Evolutionary conservation across 2,329 filamentous ascomycete genomes (phyloP), one percentile per base, ranked within the genome.

Genomic region (Xylaria sp.): DNA sequence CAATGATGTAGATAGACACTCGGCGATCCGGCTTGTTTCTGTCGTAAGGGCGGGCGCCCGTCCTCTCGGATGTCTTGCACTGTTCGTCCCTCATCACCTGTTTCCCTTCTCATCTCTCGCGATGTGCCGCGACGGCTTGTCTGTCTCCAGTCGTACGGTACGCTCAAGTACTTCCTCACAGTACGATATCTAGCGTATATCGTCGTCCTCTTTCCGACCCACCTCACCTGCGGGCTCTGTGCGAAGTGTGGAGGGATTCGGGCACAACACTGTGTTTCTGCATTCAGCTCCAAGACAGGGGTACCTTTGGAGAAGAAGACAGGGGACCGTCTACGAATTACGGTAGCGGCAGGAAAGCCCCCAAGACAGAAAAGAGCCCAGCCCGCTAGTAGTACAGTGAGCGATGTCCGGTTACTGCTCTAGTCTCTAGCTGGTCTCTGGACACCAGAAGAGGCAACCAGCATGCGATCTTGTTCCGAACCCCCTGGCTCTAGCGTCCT

Each of bases 261-360:
- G 43, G 38, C 50, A 51, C 55, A 33, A 55, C 64, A 64, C 61
- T 64, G 64, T 66, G 61, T 59, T 62, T 60, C 62, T 53, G 43
- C 40, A 47, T 65, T 65, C 64, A 67, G 64, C 64, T 65, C 58
- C 55, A 57, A 54, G 55, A 47, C 62, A 67, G 56, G 64, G 64
- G 38, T 57, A 45, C 19, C 47, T 56, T 66, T 66, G 64, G 64
- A 66, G 64, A 64, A 33, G 40, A 46, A 17, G 60, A 63, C 63
- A 65, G 60, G 63, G 63, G 63, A 40, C 25, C 25, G n/a, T 31
- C 54, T 25, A 38, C 54, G 45, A 38, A 62, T 45, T 54, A 61
- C 43, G 62, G 60, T 53, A 57, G 60, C 60, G 60, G 45, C 53
- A 57, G 47, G 49, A 57, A 49, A 54, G 55, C 28, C 55, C 60